phyloP scores from a whole-genome alignment of 2,329 filamentous ascomycete species.

The Aspergillus luchuensis region DNA sequence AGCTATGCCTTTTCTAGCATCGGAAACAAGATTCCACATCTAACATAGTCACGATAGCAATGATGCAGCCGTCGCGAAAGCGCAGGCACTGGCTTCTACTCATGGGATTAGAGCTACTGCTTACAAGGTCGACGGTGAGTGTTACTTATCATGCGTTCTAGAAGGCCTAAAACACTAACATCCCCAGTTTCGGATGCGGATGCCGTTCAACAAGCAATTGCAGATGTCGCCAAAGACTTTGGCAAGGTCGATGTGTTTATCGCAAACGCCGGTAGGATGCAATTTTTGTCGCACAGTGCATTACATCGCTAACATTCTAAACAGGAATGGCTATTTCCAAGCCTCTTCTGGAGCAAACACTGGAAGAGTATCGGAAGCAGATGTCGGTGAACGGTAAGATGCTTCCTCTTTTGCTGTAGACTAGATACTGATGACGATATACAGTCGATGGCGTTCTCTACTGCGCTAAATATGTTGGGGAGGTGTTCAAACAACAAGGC shows the following conservation, averaged over 20 bases:
- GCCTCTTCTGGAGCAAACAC: slow-evolving; percentile 55
- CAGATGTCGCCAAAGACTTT: slow-evolving; percentile 43
- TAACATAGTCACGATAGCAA: slow-evolving; percentile 26
- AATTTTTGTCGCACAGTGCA: no score
- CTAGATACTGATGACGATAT: neutral
- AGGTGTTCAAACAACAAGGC: slow-evolving; percentile 48
- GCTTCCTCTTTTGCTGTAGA: no score
- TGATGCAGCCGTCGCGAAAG: slow-evolving; percentile 39
- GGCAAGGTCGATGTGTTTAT: slow-evolving; percentile 49
- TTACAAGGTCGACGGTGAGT: slow-evolving; percentile 47
- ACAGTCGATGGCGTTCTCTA: slow-evolving; percentile 52
- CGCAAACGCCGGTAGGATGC: slow-evolving; percentile 44
- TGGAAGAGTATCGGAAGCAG: slow-evolving; percentile 55
- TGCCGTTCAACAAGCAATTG: slow-evolving; percentile 38
- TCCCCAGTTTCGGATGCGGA: slow-evolving; percentile 45
- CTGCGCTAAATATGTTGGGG: slow-evolving; percentile 49
- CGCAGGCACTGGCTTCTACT: slow-evolving; percentile 34
- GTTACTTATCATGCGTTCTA: neutral
- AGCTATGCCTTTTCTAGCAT: slow-evolving; percentile 7
- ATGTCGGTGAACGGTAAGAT: slow-evolving; percentile 57
- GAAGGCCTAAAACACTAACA: neutral
- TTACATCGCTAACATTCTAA: slow-evolving; percentile 3
- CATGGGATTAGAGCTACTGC: slow-evolving; percentile 44
- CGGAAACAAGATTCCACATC: no score
- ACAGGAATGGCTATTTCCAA: slow-evolving; percentile 57